Conservation (phyloP, 2,329 filamentous ascomycete species). For the Scytalidium lignicola region DNA sequence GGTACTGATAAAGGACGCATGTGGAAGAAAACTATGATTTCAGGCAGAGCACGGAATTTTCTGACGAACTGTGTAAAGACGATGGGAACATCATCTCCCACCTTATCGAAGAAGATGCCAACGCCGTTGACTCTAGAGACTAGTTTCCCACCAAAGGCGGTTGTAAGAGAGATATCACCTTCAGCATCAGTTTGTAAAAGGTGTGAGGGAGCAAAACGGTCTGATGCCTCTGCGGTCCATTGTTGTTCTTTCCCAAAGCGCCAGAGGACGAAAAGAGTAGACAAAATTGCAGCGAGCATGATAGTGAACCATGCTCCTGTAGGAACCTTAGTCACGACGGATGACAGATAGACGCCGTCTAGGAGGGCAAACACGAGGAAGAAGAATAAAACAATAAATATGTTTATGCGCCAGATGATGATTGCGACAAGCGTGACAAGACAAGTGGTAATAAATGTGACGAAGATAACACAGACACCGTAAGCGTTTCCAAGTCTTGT, state of each 20-base stretch:
- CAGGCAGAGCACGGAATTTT: conserved; percentile 63
- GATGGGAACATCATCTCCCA: conserved; percentile 54
- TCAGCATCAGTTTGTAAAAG: conserved; percentile 25
- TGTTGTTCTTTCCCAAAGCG: conserved; percentile 74
- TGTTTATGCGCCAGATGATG: conserved; percentile 63
- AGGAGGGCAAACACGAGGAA: conserved; percentile 61
- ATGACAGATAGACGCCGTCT: conserved; percentile 66
- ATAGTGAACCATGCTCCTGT: conserved; percentile 76
- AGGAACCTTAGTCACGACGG: conserved; percentile 67
- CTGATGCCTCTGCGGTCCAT: conserved; percentile 63
- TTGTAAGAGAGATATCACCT: conserved; percentile 12
- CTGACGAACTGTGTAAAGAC: conserved; percentile 69
- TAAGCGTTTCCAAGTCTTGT: conserved; percentile 69
- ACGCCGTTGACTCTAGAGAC: conserved; percentile 45
- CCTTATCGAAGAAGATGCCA: conserved; percentile 76
- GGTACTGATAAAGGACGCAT: conserved; percentile 59
- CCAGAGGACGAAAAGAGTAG: conserved; percentile 67
- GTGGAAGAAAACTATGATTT: conserved; percentile 69
- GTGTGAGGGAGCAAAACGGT: conserved; percentile 47
- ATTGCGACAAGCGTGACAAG: conserved; percentile 69
- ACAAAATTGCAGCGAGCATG: conserved; percentile 56
- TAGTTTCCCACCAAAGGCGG: conserved; percentile 33
- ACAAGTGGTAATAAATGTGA: conserved; percentile 72
- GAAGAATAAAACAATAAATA: conserved; percentile 53
- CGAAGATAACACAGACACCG: conserved; percentile 74